A percentile compares a stretch with the other conserved stretches of the same genome.
Evolutionary conservation across 163 green algal genomes (phyloP).

Genomic region (Prototheca cutis): DNA sequence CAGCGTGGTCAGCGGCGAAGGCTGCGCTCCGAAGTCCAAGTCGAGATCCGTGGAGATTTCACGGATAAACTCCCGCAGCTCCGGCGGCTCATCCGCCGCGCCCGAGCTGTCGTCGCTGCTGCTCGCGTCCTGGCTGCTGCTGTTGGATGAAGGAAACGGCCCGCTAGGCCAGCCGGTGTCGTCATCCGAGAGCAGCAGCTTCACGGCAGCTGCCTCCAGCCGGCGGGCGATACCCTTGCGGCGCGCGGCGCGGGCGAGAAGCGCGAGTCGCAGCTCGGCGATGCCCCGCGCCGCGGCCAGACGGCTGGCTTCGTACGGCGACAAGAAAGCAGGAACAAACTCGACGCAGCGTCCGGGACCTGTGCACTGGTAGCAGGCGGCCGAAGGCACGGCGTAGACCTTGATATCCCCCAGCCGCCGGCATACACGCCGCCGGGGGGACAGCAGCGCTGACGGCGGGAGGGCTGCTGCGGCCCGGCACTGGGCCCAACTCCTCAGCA

Average conservation of each 20-base stretch:
- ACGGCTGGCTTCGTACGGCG: neutral
- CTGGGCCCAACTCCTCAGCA: neutral
- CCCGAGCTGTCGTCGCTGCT: neutral
- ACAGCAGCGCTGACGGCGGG: neutral
- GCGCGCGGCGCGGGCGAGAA: neutral
- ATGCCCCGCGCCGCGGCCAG: neutral
- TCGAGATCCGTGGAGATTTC: constrained; percentile 1
- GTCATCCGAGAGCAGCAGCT: neutral
- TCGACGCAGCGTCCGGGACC: neutral
- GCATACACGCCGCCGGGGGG: neutral
- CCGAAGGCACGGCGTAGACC: constrained; percentile 1
- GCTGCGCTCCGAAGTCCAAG: neutral
- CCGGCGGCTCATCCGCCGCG: constrained; percentile 12
- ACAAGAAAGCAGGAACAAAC: constrained; percentile 11
- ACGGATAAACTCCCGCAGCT: constrained; percentile 10
- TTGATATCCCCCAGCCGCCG: neutral
- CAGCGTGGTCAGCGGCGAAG: too few species aligned
- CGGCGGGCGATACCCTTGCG: neutral
- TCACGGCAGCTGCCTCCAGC: neutral
- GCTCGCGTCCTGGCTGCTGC: too few species aligned
- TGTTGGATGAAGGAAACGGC: too few species aligned
- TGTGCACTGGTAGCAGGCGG: constrained; percentile 5
- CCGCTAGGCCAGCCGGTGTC: neutral
- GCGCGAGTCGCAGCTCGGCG: constrained; percentile 1
- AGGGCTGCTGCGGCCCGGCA: too few species aligned